These are phyloP conservation scores for Leccinum angustisporum DNA, from an alignment of 1,284 basidiomycete species.

Conservation along the genomic window DNA sequence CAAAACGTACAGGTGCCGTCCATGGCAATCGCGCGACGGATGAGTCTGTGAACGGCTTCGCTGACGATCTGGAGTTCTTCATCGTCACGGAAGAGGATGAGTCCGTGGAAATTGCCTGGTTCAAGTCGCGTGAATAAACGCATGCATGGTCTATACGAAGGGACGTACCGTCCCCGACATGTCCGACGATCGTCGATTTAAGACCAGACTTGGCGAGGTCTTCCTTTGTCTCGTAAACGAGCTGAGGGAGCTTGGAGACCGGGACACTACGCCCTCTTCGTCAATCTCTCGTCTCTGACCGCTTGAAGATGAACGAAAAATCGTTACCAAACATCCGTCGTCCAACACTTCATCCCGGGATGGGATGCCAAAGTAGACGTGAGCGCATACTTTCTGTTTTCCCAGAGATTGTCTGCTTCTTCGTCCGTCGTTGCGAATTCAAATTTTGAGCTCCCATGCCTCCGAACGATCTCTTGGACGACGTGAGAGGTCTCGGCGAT, in stretches of 20 bases:
- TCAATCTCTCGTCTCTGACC: not conserved
- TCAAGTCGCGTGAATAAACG: constrained; percentile 4
- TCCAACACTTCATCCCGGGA: constrained; percentile 74
- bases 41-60: constrained; percentile 65
- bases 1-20: constrained; percentile 68
- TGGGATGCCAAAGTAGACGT: constrained; percentile 69
- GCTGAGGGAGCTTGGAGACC: constrained; percentile 66
- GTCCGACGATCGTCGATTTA: constrained; percentile 75
- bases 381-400: constrained; percentile 83
- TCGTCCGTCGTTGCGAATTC: constrained; percentile 75
- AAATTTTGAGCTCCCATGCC: constrained; percentile 69
- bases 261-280: constrained; percentile 59
- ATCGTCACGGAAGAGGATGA: constrained; percentile 65
- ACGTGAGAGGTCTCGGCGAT: constrained; percentile 63
- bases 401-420: constrained; percentile 84
- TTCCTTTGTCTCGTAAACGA: constrained; percentile 73
- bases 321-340: constrained; percentile 81
- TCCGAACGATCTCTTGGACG: constrained; percentile 61
- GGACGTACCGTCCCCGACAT: constrained; percentile 80
- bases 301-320: not conserved
- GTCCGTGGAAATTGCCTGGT: constrained; percentile 64
- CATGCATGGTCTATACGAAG: constrained; percentile 11
- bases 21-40: constrained; percentile 63
- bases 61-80: constrained; percentile 56
- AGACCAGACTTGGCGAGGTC: constrained; percentile 67